These are phyloP conservation scores for Cutaneotrichosporon curvatum DNA, from an alignment of 1,284 basidiomycete genomes.

Conservation along the genomic window DNA sequence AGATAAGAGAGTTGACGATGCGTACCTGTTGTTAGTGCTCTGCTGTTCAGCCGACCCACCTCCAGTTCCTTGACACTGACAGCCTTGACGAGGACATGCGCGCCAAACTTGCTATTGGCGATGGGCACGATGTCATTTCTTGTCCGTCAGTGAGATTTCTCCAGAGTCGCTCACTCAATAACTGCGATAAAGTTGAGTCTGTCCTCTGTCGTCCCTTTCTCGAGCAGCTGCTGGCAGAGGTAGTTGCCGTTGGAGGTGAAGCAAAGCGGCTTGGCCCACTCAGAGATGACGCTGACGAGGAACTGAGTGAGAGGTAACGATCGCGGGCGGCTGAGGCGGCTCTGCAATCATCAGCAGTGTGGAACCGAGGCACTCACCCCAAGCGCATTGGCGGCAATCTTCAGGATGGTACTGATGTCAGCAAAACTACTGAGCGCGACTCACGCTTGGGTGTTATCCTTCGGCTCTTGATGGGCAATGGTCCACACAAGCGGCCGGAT, in stretches of 20 bases:
- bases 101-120: constrained; percentile 41
- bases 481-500: constrained; percentile 34
- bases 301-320: constrained; percentile 9
- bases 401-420: constrained; percentile 24
- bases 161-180: constrained; percentile 23
- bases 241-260: constrained; percentile 42
- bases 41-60: constrained; percentile 11
- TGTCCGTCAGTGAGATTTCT: constrained; percentile 20
- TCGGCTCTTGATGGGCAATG: constrained; percentile 34
- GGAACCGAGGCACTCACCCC: constrained; percentile 19
- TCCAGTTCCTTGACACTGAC: constrained; percentile 36
- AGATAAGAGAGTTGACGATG: constrained; percentile 31
- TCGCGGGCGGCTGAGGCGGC: constrained; percentile 9
- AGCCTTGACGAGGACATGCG: constrained; percentile 41
- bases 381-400: constrained; percentile 32
- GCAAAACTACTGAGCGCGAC: constrained; percentile 1
- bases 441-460: constrained; percentile 28
- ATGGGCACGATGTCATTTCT: constrained; percentile 37
- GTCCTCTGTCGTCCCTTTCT: constrained; percentile 30
- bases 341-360: constrained; percentile 2
- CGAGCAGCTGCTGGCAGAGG: constrained; percentile 41
- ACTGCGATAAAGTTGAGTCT: constrained; percentile 33
- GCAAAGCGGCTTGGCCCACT: constrained; percentile 36
- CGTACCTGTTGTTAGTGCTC: constrained; percentile 13
- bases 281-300: constrained; percentile 29